Evolutionary conservation across 768 basidiomycete species (phyloP), one percentile per base, ranked within the genome.

Genomic region (Panellus pusillus): DNA sequence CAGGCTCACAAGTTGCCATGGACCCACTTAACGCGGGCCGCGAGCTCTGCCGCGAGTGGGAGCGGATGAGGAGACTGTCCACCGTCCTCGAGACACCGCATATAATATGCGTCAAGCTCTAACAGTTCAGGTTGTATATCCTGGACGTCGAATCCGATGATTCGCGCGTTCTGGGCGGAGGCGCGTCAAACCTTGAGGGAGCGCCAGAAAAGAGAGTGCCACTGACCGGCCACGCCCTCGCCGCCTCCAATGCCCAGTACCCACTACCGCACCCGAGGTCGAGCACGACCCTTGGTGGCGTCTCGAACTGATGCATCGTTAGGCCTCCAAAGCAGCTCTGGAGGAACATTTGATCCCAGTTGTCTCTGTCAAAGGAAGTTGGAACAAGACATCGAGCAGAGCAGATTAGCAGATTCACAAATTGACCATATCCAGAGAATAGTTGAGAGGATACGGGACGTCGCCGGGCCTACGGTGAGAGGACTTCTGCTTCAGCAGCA

Each of bases 231-330:
- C 88, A 91, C 42, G 72, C 69, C 60, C 75, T 81, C 2, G 83
- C 87, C 5, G 86, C 86, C 54, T 86, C 81, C 27, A 91, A 73
- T 3, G 78, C 78, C 89, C 89, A 91, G 46, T 77, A 76, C 1
- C 89, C 89, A 41, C 73, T 78, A 6, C 89, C 87, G 63, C 86
- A 89, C 0, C 87, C 89, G 9, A 91, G 68, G 62, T 89, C 87
- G 11, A 91, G 78, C 0, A 88, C 72, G 3, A 70, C 66, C 1
- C 63, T 19, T 0, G 87, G 89, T 2, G 81, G 77, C 0, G 61
- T 63, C 8, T 74, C 70, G 46, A 85, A 84, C 40, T 75, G 70
- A 61, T 82, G 77, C 54, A 83, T 73, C 0, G 87, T 83, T 29
- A 86, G 62, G 17, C 76, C 71, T 44, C 72, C 63, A 55, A 65